Evolutionary conservation across 2,329 filamentous ascomycete species (phyloP), one percentile per base, ranked within the genome.

Genomic region (Mycogone perniciosa): DNA sequence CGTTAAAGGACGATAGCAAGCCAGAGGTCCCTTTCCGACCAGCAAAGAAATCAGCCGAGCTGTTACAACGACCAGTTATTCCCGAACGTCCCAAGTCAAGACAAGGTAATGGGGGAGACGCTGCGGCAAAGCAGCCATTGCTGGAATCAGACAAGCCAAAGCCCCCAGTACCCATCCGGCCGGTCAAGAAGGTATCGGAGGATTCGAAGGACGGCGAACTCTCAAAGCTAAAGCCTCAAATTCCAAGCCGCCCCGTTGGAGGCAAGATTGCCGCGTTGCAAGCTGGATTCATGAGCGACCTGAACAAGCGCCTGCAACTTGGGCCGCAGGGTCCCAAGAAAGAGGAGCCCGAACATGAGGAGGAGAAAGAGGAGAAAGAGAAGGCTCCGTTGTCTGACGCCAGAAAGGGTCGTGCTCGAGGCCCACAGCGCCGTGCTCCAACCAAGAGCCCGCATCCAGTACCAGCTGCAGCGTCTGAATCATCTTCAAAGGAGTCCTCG

Each of bases 261-360:
- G 81, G 83, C 60, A 97, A 97, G 73, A 95, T 99, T 65, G 89
- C 91, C 11, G 87, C 89, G 27, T 74, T 99, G 31, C 90, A 95
- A 69, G 88, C 88, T 35, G 89, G 88, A 3, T 97, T 99, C 68
- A 83, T 99, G 78, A 90, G 84, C 41, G 92, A 97, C 63, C 74
- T 99, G 39, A 96, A 97, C 68, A 91, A 89, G 60, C 86, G 90
- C 44, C 75, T 99, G 30, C 85, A 89, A 63, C 72, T 95, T 34
- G 93, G 93, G 1, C 92, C 91, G n/a, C 84, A 88, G 59, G 81
- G 77, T 7, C 80, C 84, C 2, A 91, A 89, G 73, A 86, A 88
- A 58, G 85, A 88, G 62, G 85, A 91, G 57, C 72, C 77, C 38
- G 65, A 71, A 7, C 71, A 75, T 10, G 76, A 83, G 47, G 77